phyloP scores from a whole-genome alignment of 345 rosid genomes.

The Sapria himalayana region DNA sequence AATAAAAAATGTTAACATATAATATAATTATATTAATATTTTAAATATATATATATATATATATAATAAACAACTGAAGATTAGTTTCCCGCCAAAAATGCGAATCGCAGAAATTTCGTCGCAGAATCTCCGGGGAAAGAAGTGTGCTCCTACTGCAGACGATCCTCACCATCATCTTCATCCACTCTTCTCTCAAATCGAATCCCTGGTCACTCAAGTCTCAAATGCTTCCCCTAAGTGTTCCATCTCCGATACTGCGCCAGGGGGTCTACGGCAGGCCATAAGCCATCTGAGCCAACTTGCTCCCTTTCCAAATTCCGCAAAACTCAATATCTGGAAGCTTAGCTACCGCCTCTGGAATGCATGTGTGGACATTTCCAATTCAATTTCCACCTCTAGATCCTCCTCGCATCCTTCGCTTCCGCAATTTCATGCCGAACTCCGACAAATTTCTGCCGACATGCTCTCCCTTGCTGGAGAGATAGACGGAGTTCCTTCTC shows the following conservation, averaged over 20 bases:
- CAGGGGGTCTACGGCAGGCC: slow-evolving; percentile 31
- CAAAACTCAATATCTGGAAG: slow-evolving; percentile 68
- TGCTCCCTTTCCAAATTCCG: slow-evolving; percentile 38
- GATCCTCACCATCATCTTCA: slow-evolving; percentile 12
- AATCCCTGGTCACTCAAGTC: slow-evolving; percentile 34
- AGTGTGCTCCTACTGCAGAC: slow-evolving; percentile 8
- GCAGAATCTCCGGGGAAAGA: slow-evolving; percentile 24
- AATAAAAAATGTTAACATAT: too few relatives aligned
- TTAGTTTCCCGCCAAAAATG: slow-evolving; percentile 30
- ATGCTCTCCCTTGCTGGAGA: slow-evolving; percentile 49
- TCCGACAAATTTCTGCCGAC: slow-evolving; percentile 74
- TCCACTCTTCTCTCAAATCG: slow-evolving; percentile 38
- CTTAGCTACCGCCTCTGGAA: slow-evolving; percentile 91
- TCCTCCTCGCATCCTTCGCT: slow-evolving; percentile 14
- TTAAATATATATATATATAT: too few relatives aligned
- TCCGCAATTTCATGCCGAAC: slow-evolving; percentile 19
- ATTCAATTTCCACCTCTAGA: slow-evolving; percentile 23
- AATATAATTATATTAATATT: too few relatives aligned
- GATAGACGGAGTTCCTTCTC: slow-evolving; percentile 54
- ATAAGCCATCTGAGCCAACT: slow-evolving; percentile 34
- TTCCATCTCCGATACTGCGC: slow-evolving; percentile 22
- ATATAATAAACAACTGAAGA: too few relatives aligned
- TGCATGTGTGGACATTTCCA: slow-evolving; percentile 75
- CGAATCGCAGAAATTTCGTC: slow-evolving; percentile 67
- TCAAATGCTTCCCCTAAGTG: slow-evolving; percentile 20